These are phyloP conservation scores for Peltaster fructicola DNA, from an alignment of 2,329 filamentous ascomycete genomes.

Conservation along the genomic window DNA sequence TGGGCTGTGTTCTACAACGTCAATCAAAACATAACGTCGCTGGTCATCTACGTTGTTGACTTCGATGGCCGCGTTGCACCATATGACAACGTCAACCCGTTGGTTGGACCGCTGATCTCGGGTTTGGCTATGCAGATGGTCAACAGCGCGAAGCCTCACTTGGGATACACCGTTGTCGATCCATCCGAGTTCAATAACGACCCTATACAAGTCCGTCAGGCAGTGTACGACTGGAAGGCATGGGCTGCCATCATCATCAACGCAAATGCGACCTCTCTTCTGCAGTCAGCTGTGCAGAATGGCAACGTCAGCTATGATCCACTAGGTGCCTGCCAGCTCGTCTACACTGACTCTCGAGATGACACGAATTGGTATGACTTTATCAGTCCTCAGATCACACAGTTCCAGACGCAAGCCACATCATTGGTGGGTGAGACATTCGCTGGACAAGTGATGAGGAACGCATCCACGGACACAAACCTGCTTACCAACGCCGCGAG, in stretches of 20 bases:
- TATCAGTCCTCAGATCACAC: slow-evolving; percentile 33
- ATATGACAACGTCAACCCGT: slow-evolving; percentile 29
- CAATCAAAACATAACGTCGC: slow-evolving; percentile 28
- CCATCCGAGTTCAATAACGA: slow-evolving; percentile 38
- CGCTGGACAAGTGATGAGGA: slow-evolving; percentile 24
- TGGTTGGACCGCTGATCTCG: slow-evolving; percentile 40
- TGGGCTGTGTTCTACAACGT: slow-evolving; percentile 40
- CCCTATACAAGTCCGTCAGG: slow-evolving; percentile 37
- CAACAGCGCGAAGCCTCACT: slow-evolving; percentile 20
- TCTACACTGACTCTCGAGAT: slow-evolving; percentile 39
- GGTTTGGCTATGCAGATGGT: slow-evolving; percentile 28
- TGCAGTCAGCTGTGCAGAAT: slow-evolving; percentile 35
- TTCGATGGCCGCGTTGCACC: slow-evolving; percentile 41
- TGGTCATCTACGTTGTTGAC: slow-evolving; percentile 43
- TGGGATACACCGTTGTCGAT: slow-evolving; percentile 34
- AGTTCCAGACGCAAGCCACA: slow-evolving; percentile 30
- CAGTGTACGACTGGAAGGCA: slow-evolving; percentile 39
- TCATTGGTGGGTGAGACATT: slow-evolving; percentile 32
- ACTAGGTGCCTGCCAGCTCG: slow-evolving; percentile 37
- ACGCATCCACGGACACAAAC: slow-evolving; percentile 21
- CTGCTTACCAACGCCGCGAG: slow-evolving; percentile 26
- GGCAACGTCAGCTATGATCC: slow-evolving; percentile 45
- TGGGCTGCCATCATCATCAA: slow-evolving; percentile 47
- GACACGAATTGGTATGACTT: slow-evolving; percentile 36
- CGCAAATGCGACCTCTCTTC: slow-evolving; percentile 40